Evolutionary conservation across 345 rosid species (phyloP), one percentile per base, ranked within the genome.

Genomic region (Salix brachista): DNA sequence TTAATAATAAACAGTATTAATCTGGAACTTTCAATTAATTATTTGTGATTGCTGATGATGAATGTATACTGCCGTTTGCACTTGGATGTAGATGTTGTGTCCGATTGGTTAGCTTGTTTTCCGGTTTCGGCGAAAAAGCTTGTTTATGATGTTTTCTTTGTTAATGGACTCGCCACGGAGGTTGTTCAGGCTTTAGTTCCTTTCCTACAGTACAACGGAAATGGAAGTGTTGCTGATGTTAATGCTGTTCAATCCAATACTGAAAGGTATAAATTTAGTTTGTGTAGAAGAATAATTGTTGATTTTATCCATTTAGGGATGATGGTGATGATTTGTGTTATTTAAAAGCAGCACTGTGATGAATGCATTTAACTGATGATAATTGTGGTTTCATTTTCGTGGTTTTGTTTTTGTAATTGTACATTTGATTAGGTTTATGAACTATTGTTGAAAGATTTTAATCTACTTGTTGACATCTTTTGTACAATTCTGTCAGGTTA

Each of bases 21-120:
- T 41, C 44, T 41, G 44, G 44, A 41, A 41, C 68, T 65, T 65
- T 12, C 30, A 6, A 19, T 17, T 6, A 12, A 65, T 65, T 18
- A 32, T 8, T 11, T 21, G 18, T 75, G 78, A 54, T 80, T 72
- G 46, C 37, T 84, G 12, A 73, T 82, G 12, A 73, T 46, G 50
- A 1, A 13, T 46, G 50, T 46, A 46, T 3, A 13, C 50, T 46
- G 50, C 50, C 50, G 18, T 60, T 62, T 70, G 23, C 26, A 60
- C 65, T 74, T 75, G 76, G 54, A 36, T 83, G 86, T 89, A 95
- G 99, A 96, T 88, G 85, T 93, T 77, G 90, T 98, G 74, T 87
- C 93, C 78, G 85, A 90, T 84, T 96, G 98, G 98, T 87, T 96
- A 3, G 80, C 97, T 71, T 96, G 97, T 84, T 96, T 96, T 86